These are phyloP conservation scores for Melaleuca alternifolia DNA, from an alignment of 345 rosid species.

Conservation along the genomic window DNA sequence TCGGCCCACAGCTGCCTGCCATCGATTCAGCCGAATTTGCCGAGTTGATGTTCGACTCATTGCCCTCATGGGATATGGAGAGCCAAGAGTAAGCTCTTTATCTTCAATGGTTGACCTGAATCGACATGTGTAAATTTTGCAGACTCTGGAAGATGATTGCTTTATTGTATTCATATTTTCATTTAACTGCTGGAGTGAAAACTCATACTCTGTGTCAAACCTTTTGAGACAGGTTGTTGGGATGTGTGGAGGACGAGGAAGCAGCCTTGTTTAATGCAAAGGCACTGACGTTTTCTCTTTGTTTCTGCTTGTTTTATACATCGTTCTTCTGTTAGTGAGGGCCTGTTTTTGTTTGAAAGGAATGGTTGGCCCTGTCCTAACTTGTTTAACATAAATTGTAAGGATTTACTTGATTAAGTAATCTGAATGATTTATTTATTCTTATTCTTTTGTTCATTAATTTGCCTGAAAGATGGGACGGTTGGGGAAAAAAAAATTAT, in stretches of 20 bases:
- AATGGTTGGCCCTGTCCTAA: not conserved
- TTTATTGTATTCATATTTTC: not conserved
- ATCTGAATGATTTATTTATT: not conserved
- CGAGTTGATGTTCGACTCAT: slow-evolving; percentile 46
- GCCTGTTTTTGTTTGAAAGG: not conserved
- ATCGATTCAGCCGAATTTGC: slow-evolving; percentile 47
- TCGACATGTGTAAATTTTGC: not conserved
- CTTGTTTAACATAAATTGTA: not conserved
- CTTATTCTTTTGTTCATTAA: too few species aligned
- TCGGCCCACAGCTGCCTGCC: slow-evolving; percentile 72
- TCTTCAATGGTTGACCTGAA: not conserved
- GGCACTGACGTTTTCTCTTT: not conserved
- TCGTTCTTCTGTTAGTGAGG: not conserved
- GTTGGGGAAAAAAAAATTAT: too few species aligned
- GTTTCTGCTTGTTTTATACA: too few species aligned
- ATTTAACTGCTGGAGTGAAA: not conserved
- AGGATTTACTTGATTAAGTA: not conserved
- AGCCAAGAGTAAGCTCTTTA: slow-evolving; percentile 29
- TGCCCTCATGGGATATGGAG: slow-evolving; percentile 28
- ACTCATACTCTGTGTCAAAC: not conserved
- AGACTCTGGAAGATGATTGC: not conserved
- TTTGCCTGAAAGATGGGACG: too few species aligned
- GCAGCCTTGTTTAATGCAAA: not conserved
- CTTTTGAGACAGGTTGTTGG: not conserved
- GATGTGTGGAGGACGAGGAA: rapidly evolving